A percentile compares a stretch with the other conserved stretches of the same genome.
Conservation (phyloP, 2,329 filamentous ascomycete genomes). For the Fusarium virguliforme region DNA sequence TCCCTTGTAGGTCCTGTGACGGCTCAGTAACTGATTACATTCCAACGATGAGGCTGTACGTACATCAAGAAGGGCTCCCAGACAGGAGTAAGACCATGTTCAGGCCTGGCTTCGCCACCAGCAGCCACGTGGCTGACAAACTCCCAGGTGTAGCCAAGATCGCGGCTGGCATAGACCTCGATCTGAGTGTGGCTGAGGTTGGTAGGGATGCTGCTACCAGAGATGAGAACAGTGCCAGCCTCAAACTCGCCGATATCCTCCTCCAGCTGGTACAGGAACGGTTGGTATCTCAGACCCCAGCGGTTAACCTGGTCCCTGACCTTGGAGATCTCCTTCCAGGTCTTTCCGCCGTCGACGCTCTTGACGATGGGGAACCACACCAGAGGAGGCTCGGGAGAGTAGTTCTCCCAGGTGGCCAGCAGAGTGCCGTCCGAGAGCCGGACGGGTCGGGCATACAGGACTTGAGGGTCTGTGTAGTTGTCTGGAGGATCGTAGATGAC, state of each 20-base stretch:
- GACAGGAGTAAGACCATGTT: constrained; percentile 77
- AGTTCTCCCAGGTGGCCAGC: constrained; percentile 71
- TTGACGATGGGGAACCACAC: constrained; percentile 71
- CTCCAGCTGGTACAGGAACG: constrained; percentile 76
- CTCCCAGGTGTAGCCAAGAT: constrained; percentile 75
- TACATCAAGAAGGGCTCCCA: constrained; percentile 80
- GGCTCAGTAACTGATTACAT: not conserved
- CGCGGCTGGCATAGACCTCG: constrained; percentile 77
- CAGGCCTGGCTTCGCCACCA: constrained; percentile 74
- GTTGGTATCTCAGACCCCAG: constrained; percentile 79
- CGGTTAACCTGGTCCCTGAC: constrained; percentile 76
- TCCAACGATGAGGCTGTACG: not conserved
- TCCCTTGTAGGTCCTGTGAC: constrained; percentile 66
- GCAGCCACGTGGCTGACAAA: constrained; percentile 77
- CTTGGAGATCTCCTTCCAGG: constrained; percentile 75
- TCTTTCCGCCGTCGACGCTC: constrained; percentile 69
- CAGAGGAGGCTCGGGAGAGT: constrained; percentile 69
- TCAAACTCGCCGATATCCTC: constrained; percentile 70
- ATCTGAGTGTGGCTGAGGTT: constrained; percentile 77
- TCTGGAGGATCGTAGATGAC: constrained; percentile 61
- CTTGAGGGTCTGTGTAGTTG: constrained; percentile 62
- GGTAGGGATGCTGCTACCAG: constrained; percentile 73
- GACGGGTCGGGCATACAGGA: constrained; percentile 62
- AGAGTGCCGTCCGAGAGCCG: constrained; percentile 65
- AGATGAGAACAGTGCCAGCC: constrained; percentile 74